phyloP scores from a whole-genome alignment of 345 rosid genomes.

The Cardamine resedifolia region DNA sequence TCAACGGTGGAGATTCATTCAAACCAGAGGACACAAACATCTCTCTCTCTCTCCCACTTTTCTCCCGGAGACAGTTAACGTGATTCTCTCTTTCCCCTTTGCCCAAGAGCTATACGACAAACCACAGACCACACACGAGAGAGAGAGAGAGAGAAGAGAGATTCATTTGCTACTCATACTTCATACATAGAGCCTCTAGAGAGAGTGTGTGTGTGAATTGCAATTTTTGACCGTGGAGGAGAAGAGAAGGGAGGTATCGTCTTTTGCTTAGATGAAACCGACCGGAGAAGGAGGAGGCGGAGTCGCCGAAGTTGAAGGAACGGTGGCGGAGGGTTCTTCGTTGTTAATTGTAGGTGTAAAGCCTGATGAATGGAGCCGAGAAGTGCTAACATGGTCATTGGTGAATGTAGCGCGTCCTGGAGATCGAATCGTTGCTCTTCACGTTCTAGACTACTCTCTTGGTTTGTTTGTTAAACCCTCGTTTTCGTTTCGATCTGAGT shows the following conservation, averaged over 20 bases:
- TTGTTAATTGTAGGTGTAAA: slow-evolving; percentile 76
- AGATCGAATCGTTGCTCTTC: slow-evolving; percentile 83
- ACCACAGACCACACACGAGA: neutral
- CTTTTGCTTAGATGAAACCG: slow-evolving; percentile 42
- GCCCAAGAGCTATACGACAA: slow-evolving; percentile 38
- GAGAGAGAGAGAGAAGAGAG: neutral
- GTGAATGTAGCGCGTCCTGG: slow-evolving; percentile 81
- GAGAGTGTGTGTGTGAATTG: slow-evolving; percentile 15
- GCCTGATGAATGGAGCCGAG: slow-evolving; percentile 67
- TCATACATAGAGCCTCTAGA: neutral
- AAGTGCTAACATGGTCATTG: slow-evolving; percentile 83
- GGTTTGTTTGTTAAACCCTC: slow-evolving; percentile 41
- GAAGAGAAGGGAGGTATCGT: slow-evolving; percentile 5
- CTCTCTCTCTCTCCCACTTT: slow-evolving; percentile 36
- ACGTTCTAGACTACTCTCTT: slow-evolving; percentile 60
- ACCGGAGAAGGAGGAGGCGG: slow-evolving; percentile 29
- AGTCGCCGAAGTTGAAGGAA: slow-evolving; percentile 25
- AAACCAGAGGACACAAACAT: slow-evolving; percentile 37
- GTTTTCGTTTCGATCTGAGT: neutral
- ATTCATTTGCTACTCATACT: neutral
- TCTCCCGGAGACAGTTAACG: slow-evolving; percentile 46
- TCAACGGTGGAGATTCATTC: slow-evolving; percentile 39
- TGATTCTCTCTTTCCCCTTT: slow-evolving; percentile 39
- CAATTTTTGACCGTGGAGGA: slow-evolving; percentile 4
- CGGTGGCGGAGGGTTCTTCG: slow-evolving; percentile 26